Evolutionary conservation across 2,329 filamentous ascomycete species (phyloP), one percentile per base, ranked within the genome.

Genomic region (Lecanicillium sp.): DNA sequence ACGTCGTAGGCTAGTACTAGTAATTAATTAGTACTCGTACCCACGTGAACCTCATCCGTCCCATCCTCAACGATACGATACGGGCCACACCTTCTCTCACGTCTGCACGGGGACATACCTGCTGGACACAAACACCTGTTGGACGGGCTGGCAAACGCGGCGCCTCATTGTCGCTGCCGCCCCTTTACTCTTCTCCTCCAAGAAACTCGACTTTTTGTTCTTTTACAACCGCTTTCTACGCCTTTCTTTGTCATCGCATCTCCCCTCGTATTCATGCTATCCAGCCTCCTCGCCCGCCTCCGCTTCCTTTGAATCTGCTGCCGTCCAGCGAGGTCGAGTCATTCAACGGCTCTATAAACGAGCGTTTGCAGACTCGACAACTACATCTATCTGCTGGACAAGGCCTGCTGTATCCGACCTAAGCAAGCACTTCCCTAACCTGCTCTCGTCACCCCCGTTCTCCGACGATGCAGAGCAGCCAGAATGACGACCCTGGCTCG

Each of bases 391-490:
- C n/a, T n/a, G n/a, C n/a, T n/a, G n/a, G n/a, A n/a, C n/a, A n/a
- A n/a, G n/a, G n/a, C n/a, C n/a, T n/a, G n/a, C n/a, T n/a, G n/a
- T 28, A 28, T 28, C 25, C 25, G 25, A 28, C 25, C 25, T 28
- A 13, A 28, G 25, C 25, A 28, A 8, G 13, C 25, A 8, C 25
- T 28, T 8, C 25, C 8, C 8, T 28, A 28, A 8, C 25, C 25
- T 8, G 25, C 13, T 28, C 8, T 13, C 8, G 25, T 13, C 8
- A 8, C 8, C 25, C 8, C 25, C 25, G 25, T 28, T 8, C 29
- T 9, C 12, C 38, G 32, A 35, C 36, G 44, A 63, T 63, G 59
- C 47, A 55, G 28, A 53, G 57, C 41, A 46, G 48, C 30, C 52
- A 52, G 35, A 45, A 47, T 30, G 50, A 52, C 20, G 43, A 43